phyloP scores from a whole-genome alignment of 805 yeast species.

The Metschnikowia kunwiensis region DNA sequence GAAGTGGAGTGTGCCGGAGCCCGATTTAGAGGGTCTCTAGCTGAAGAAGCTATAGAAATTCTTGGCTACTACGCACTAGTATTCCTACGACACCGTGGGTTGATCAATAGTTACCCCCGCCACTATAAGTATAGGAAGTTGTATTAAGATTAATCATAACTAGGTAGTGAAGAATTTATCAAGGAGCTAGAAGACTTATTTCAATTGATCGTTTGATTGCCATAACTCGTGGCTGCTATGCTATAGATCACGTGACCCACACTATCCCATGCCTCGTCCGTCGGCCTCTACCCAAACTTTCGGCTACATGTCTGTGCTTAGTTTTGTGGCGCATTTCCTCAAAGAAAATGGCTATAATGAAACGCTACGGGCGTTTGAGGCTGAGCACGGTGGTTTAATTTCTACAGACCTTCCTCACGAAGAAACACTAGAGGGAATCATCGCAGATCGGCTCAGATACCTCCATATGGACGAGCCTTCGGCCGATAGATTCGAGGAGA shows the following conservation, averaged over 20 bases:
- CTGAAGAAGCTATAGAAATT: neutral
- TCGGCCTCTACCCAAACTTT: too few species aligned
- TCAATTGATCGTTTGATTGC: too few species aligned
- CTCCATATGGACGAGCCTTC: constrained; percentile 14
- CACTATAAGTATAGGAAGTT: too few species aligned
- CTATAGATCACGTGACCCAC: too few species aligned
- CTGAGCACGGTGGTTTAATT: constrained; percentile 41
- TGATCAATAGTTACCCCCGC: too few species aligned
- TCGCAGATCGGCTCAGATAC: constrained; percentile 19
- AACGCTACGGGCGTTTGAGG: constrained; percentile 49
- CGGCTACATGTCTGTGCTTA: constrained; percentile 27
- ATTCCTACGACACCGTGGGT: too few species aligned
- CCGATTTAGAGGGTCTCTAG: constrained; percentile 10
- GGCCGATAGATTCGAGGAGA: constrained; percentile 5
- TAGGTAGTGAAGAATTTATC: too few species aligned
- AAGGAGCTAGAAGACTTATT: too few species aligned
- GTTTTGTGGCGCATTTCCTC: constrained; percentile 59
- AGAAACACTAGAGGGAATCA: constrained; percentile 39
- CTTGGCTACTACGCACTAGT: too few species aligned
- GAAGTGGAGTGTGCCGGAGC: constrained; percentile 21
- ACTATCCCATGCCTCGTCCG: too few species aligned
- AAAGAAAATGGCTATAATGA: constrained; percentile 42
- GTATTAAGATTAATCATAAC: too few species aligned
- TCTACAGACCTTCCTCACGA: constrained; percentile 19
- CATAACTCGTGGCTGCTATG: too few species aligned